Conservation (phyloP, 1,284 basidiomycete species). For the Peniophora sp. region DNA sequence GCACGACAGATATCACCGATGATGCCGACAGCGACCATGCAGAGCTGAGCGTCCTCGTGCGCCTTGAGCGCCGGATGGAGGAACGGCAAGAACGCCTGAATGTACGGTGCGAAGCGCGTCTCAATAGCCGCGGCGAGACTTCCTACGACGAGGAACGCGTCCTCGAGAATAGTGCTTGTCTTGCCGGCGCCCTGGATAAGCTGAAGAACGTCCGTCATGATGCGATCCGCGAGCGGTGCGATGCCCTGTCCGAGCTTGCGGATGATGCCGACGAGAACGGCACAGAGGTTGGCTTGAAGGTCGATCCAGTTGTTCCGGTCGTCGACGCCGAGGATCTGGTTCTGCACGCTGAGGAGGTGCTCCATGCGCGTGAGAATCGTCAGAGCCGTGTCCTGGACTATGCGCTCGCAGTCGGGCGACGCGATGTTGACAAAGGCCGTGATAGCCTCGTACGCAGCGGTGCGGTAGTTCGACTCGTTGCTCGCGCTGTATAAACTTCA, state of each 20-base stretch:
- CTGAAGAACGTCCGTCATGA: slow-evolving; percentile 89
- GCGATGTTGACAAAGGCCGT: slow-evolving; percentile 81
- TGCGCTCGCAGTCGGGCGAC: slow-evolving; percentile 72
- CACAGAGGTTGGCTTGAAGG: slow-evolving; percentile 93
- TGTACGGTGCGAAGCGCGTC: slow-evolving; percentile 80
- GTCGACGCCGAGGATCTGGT: slow-evolving; percentile 92
- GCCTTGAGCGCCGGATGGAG: slow-evolving; percentile 87
- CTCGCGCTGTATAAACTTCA: slow-evolving; percentile 48
- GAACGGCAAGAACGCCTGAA: slow-evolving; percentile 85
- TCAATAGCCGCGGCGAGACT: slow-evolving; percentile 86
- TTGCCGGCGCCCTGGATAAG: slow-evolving; percentile 86
- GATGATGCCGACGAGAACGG: slow-evolving; percentile 78
- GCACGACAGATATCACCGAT: slow-evolving; percentile 95
- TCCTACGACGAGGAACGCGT: slow-evolving; percentile 95
- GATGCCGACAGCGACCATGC: slow-evolving; percentile 92
- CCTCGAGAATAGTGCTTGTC: slow-evolving; percentile 93
- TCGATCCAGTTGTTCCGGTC: slow-evolving; percentile 99
- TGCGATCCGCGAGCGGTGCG: slow-evolving; percentile 84
- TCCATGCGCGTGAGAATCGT: slow-evolving; percentile 88
- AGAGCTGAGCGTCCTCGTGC: slow-evolving; percentile 93
- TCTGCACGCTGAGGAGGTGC: slow-evolving; percentile 79
- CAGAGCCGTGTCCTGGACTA: slow-evolving; percentile 80
- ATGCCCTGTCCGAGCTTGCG: slow-evolving; percentile 82
- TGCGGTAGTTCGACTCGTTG: slow-evolving; percentile 92
- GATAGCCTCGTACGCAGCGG: slow-evolving; percentile 95